These are phyloP conservation scores for Breviolum minutum DNA, from an alignment of 73 alveolate genomes.

Conservation along the genomic window DNA sequence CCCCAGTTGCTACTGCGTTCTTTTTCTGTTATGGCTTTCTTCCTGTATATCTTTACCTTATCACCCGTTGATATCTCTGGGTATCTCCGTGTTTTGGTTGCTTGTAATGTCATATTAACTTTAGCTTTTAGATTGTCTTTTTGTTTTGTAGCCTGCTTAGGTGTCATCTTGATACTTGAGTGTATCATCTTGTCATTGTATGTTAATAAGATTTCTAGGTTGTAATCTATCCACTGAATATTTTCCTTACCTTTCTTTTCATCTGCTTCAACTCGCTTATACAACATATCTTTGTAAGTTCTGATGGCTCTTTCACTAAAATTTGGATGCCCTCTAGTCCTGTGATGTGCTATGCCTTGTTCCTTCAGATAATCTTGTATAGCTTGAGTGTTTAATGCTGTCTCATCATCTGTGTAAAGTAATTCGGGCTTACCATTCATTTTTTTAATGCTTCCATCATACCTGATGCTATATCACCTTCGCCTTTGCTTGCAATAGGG, in stretches of 20 bases:
- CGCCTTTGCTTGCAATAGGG: not conserved
- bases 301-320: not conserved
- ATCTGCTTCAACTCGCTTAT: constrained; percentile 27
- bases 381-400: not conserved
- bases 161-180: not conserved
- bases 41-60: not conserved
- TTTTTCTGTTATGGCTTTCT: not conserved
- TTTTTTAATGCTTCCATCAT: not conserved
- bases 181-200: not conserved
- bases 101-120: too few species aligned
- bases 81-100: not conserved
- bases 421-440: not conserved
- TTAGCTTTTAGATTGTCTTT: too few species aligned
- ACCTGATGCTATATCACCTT: not conserved
- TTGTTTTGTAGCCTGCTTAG: not conserved
- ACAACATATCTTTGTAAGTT: not conserved
- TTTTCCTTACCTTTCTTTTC: not conserved
- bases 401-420: not conserved
- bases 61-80: not conserved
- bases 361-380: too few species aligned
- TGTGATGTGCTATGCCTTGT: not conserved
- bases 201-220: not conserved
- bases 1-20: not conserved
- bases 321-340: constrained; percentile 6
- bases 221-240: constrained; percentile 32